Evolutionary conservation across 2,329 filamentous ascomycete species (phyloP).

Genomic region (Ramularia endophylla): DNA sequence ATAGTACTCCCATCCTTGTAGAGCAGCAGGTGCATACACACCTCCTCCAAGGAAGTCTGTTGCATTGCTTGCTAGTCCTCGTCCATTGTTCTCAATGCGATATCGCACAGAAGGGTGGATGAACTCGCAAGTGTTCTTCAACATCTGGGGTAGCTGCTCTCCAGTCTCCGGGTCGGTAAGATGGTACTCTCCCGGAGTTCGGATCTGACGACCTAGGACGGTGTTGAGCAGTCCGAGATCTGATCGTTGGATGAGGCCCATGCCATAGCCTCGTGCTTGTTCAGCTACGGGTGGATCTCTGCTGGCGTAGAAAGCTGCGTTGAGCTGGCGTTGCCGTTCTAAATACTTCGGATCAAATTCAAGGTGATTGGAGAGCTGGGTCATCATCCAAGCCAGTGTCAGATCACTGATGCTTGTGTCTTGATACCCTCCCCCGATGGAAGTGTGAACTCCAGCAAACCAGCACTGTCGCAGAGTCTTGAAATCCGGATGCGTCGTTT

Average conservation of each 20-base stretch:
- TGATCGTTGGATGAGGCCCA: constrained; percentile 38
- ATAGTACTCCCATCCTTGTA: constrained; percentile 11
- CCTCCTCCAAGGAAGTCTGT: constrained; percentile 8
- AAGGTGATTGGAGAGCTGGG: constrained; percentile 38
- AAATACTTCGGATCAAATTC: constrained; percentile 40
- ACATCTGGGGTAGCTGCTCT: constrained; percentile 31
- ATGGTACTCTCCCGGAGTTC: constrained; percentile 42
- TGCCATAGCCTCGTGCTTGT: constrained; percentile 32
- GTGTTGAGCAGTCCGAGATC: constrained; percentile 37
- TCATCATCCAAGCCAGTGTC: constrained; percentile 51
- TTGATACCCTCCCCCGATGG: constrained; percentile 36
- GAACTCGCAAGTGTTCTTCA: constrained; percentile 44
- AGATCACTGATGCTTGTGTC: constrained; percentile 44
- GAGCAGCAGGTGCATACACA: constrained; percentile 5
- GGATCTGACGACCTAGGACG: constrained; percentile 35
- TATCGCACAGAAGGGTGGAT: constrained; percentile 44
- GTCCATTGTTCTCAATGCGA: constrained; percentile 37
- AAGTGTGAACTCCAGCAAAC: constrained; percentile 39
- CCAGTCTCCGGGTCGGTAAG: constrained; percentile 36
- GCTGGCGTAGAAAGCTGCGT: constrained; percentile 37
- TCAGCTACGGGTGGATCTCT: constrained; percentile 28
- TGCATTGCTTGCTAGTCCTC: constrained; percentile 26
- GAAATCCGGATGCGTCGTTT: constrained; percentile 24
- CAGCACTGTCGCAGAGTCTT: constrained; percentile 39
- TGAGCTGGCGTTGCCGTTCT: constrained; percentile 37